Evolutionary conservation across 2,329 filamentous ascomycete genomes (phyloP).

Genomic region (Microsporum canis): DNA sequence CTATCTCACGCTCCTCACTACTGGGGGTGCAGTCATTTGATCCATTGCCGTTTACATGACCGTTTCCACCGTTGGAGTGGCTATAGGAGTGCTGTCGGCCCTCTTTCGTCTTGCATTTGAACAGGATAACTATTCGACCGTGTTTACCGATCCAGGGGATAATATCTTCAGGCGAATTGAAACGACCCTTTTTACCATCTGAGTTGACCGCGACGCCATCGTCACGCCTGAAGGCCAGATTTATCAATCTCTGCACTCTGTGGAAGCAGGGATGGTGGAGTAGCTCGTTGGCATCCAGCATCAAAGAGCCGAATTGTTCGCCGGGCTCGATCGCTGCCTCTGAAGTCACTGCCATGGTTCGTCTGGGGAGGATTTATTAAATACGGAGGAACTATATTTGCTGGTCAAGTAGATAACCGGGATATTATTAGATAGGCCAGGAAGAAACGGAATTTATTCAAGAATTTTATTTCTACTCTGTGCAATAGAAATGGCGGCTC

Average conservation of each 20-base stretch:
- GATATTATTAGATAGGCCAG: neutral
- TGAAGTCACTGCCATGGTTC: neutral
- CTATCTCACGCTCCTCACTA: neutral
- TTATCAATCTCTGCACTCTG: constrained; percentile 6
- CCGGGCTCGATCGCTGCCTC: neutral
- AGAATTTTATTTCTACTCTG: neutral
- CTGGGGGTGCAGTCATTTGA: neutral
- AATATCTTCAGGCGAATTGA: neutral
- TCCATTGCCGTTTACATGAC: neutral
- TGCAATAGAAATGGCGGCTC: neutral
- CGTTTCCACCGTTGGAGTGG: neutral
- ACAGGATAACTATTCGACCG: constrained; percentile 9
- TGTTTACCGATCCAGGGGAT: constrained; percentile 2
- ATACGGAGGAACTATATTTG: neutral
- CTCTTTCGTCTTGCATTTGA: constrained; percentile 1
- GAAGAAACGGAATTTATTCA: neutral
- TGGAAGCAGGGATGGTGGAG: constrained; percentile 7
- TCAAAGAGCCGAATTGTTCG: constrained; percentile 6
- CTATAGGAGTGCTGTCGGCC: neutral
- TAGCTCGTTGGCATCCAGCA: constrained; percentile 8
- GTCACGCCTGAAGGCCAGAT: constrained; percentile 1
- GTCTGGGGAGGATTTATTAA: too few relatives aligned
- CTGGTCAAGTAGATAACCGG: neutral
- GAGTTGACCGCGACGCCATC: constrained; percentile 4
- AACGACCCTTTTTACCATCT: constrained; percentile 1